Base-by-base conservation (phyloP, 1,284 basidiomycete species). In the Naganishia liquefaciens region DNA sequence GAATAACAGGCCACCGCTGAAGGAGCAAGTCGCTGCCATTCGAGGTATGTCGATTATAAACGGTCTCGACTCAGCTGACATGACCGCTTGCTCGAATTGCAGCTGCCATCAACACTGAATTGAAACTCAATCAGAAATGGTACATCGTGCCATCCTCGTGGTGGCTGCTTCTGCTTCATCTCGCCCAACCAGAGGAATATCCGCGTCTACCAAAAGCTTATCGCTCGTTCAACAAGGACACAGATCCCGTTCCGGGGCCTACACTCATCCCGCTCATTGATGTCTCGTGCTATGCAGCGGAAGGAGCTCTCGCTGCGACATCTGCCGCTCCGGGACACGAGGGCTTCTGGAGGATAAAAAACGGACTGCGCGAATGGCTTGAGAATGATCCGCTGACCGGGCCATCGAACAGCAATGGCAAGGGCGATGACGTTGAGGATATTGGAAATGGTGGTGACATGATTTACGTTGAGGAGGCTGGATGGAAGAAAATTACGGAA, bases 391-490 rank as follows among this genome's bases (percentile, higher is more conserved):
- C 49, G 5, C 50, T 52, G 13, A 27, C 49, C 11, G 39, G 30
- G 1, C 50, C 51, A 13, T 50, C 57, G 13, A 53, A 37, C 10
- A 54, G 21, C 49, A 65, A 54, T 33, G 70, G 79, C 19, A 80
- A 82, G 55, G 84, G 83, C 30, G 81, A 83, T 64, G 80, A 88
- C 40, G 65, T 70, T 3, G 73, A 78, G 28, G 72, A 81, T 40
- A 60, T 60, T 23, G 57, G 57, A 39, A 90, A 93, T 73, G 85
- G 86, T 30, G 80, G 88, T 27, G 88, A 96, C 73, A 86, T 89
- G 64, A 87, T 91, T 73, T 89, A 86, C 72, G 81, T 97, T 4
- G 89, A 91, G 0, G 80, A 83, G 62, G 81, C 83, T 28, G 87
- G 86, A 6, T 96, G 91, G 92, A 74, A 82, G 25, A 80, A 83